Evolutionary conservation across 805 yeast species (phyloP), one percentile per base, ranked within the genome.

Genomic region (Spathaspora girioi): DNA sequence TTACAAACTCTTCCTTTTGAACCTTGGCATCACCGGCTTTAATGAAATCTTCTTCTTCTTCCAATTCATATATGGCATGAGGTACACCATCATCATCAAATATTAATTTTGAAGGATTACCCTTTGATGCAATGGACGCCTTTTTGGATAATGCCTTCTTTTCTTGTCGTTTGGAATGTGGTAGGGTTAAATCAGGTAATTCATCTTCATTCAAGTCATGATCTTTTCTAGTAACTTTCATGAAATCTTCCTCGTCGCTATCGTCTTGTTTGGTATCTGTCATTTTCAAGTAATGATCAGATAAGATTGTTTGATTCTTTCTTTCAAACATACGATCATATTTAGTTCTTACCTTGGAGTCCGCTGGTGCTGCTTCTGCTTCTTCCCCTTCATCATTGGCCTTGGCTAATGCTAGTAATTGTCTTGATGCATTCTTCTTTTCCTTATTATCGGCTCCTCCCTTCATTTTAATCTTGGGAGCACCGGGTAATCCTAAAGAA

Each of bases 321-420:
- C 99, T 82, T 66, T 90, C 96, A 70, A 94, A 94, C 96, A 94
- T 92, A 55, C 92, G 82, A 67, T 94, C 99, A 64, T 89, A 89
- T 67, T 88, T 93, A 14, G 97, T 94, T 62, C 91, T 81, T 1
- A 83, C 86, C n/a, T 58, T 19, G 4, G 23, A 14, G 11, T 35
- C 26, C 6, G 26, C 26, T 23, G 26, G 3, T 3, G 26, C 6
- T 23, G 26, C 23, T 57, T 53, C 64, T 0, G 68, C 75, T 2
- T 62, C 72, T 42, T 82, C 89, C 50, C 93, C 96, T 51, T 87
- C 86, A 1, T 67, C 72, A 49, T 74, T 64, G 5, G 75, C 63
- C 56, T 81, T 79, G 1, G 82, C 68, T 49, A 89, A 70, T 6
- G 79, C 76, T 45, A 80, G 60, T 56, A 92, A 69, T 57, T 84